Evolutionary conservation across 225 moss, liverwort and hornwort species (phyloP).

Genomic region (Antitrichia curtipendula): DNA sequence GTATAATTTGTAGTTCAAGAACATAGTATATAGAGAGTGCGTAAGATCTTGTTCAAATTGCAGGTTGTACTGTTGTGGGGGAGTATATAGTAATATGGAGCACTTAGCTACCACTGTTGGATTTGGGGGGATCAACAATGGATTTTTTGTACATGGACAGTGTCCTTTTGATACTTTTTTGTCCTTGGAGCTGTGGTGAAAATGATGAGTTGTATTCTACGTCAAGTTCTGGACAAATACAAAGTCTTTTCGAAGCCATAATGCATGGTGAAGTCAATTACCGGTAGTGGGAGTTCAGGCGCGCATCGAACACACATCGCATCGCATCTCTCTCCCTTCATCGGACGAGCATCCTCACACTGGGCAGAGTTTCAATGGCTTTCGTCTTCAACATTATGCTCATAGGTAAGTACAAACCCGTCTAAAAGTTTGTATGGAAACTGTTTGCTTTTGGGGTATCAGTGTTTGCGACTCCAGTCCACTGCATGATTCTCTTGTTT

Average conservation of each 20-base stretch:
- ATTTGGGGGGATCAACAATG: no score
- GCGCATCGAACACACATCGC: not conserved
- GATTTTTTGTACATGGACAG: no score
- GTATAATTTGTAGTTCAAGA: no score
- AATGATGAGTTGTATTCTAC: not conserved
- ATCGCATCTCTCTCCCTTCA: not conserved
- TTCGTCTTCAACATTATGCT: not conserved
- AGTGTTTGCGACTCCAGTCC: not conserved
- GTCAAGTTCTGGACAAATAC: not conserved
- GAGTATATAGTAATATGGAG: no score
- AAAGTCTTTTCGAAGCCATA: not conserved
- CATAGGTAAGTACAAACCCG: not conserved
- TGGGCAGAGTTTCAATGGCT: not conserved
- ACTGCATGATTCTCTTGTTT: not conserved
- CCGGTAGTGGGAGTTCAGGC: not conserved
- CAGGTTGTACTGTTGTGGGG: no score
- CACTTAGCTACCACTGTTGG: no score
- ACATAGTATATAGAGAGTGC: no score
- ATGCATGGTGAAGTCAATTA: not conserved
- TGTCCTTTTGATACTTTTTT: no score
- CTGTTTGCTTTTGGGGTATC: not conserved
- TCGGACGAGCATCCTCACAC: not conserved
- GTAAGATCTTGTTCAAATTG: no score
- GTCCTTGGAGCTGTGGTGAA: no score
- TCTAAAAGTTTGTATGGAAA: not conserved